Conservation (phyloP, 208 protist species). For the Leptomonas seymouri region DNA sequence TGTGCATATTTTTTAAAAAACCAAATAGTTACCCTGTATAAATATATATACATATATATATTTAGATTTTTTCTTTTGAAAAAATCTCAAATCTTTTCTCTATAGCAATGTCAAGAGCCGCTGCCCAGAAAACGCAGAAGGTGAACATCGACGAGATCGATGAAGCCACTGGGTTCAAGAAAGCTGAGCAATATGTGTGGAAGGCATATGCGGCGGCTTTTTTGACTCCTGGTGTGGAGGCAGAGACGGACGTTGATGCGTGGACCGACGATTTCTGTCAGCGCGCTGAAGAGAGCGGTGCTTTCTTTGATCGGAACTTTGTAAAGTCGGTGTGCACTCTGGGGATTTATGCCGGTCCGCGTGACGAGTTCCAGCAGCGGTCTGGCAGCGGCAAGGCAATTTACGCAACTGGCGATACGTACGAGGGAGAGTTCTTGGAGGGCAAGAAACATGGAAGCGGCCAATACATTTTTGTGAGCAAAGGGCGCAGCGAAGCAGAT, state of each 20-base stretch:
- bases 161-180: constrained; percentile 81
- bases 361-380: constrained; percentile 92
- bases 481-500: constrained; percentile 77
- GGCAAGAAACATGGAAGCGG: constrained; percentile 89
- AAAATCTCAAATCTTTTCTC: neutral
- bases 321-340: constrained; percentile 76
- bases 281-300: constrained; percentile 58
- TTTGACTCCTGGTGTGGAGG: constrained; percentile 58
- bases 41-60: too few relatives aligned
- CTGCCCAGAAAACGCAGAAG: constrained; percentile 15
- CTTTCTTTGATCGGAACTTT: constrained; percentile 71
- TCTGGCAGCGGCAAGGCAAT: constrained; percentile 84
- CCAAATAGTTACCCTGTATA: too few relatives aligned
- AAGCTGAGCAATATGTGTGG: constrained; percentile 81
- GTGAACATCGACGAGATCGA: constrained; percentile 85
- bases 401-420: constrained; percentile 84
- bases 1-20: too few relatives aligned
- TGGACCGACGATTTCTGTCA: constrained; percentile 84
- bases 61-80: neutral
- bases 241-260: constrained; percentile 72
- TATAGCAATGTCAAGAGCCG: constrained; percentile 11
- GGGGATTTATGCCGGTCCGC: constrained; percentile 86
- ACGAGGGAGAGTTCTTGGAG: constrained; percentile 91
- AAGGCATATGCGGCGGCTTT: constrained; percentile 67
- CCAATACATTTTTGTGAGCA: constrained; percentile 74